Evolutionary conservation across 2,329 filamentous ascomycete genomes (phyloP).

Genomic region (Sclerotinia trifoliorum): DNA sequence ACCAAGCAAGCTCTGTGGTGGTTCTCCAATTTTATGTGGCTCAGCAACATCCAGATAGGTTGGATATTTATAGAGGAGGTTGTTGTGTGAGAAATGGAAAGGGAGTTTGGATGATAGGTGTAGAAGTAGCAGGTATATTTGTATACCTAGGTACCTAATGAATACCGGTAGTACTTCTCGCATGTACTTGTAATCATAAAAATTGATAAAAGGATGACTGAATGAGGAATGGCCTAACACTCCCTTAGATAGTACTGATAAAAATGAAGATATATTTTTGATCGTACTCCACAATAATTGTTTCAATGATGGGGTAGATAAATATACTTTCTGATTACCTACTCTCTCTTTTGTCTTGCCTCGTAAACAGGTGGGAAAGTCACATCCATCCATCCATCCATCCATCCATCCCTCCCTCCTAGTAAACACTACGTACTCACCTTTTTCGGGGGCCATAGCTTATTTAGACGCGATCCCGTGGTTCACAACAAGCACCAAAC

Average conservation of each 20-base stretch:
- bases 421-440: neutral
- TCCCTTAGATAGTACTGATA: neutral
- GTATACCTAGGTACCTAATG: too few relatives aligned
- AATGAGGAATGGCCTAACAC: neutral
- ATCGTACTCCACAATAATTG: neutral
- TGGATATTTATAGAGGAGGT: too few relatives aligned
- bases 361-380: neutral
- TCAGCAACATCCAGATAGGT: too few relatives aligned
- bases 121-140: too few relatives aligned
- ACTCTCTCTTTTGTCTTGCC: neutral
- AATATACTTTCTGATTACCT: neutral
- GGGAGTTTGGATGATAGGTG: too few relatives aligned
- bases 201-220: neutral
- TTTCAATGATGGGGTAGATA: neutral
- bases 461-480: constrained; percentile 22
- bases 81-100: too few relatives aligned
- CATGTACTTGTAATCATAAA: neutral
- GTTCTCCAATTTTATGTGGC: too few relatives aligned
- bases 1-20: too few relatives aligned
- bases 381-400: neutral
- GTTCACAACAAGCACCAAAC: neutral
- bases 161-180: too few relatives aligned
- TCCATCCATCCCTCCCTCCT: neutral
- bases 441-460: constrained; percentile 13
- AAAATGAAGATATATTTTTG: neutral